These are phyloP conservation scores for Clitoria ternatea DNA, from an alignment of 306 rosid species.

Conservation along the genomic window DNA sequence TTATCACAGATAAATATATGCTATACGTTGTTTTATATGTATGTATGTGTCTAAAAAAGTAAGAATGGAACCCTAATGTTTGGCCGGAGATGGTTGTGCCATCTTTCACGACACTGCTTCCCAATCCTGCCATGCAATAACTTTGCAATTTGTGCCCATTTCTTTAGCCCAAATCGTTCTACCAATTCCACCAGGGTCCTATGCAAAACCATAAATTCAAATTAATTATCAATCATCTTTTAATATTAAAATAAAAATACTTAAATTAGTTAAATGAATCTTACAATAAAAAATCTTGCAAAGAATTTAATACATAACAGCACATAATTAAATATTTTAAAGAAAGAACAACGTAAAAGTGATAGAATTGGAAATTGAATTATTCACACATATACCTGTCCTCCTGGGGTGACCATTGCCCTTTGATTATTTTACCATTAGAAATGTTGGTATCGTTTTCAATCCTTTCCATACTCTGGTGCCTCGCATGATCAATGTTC, in stretches of 20 bases:
- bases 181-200: constrained; percentile 49
- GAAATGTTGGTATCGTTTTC: neutral
- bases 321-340: too few relatives aligned
- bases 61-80: constrained; percentile 47
- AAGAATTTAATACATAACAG: too few relatives aligned
- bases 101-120: constrained; percentile 80
- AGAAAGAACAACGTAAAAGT: too few relatives aligned
- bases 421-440: constrained; percentile 30
- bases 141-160: constrained; percentile 63
- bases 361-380: too few relatives aligned
- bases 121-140: constrained; percentile 50
- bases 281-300: too few relatives aligned
- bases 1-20: neutral
- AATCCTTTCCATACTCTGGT: too few relatives aligned
- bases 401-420: constrained; percentile 57
- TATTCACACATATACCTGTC: too few relatives aligned
- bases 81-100: constrained; percentile 77
- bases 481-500: too few relatives aligned
- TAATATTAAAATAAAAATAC: neutral
- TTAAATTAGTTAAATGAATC: neutral
- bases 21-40: neutral
- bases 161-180: constrained; percentile 33
- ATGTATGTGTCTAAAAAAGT: neutral
- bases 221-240: neutral
- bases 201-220: constrained; percentile 11